Evolutionary conservation across 257 asterid species (phyloP).

Genomic region (Solanum boliviense): DNA sequence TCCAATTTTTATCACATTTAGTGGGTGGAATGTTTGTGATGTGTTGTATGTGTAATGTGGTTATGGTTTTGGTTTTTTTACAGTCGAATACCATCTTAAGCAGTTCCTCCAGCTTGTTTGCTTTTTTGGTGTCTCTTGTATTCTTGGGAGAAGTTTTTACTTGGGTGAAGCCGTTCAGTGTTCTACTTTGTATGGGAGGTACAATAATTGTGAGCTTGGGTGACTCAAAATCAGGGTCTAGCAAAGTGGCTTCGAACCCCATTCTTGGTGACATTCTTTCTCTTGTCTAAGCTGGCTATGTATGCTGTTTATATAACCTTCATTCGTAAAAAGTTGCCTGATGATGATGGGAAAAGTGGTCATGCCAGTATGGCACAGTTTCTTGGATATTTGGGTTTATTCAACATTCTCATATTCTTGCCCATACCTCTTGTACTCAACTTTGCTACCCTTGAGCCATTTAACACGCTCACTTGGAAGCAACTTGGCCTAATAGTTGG

Average conservation of each 20-base stretch:
- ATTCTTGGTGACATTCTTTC: slow-evolving; percentile 63
- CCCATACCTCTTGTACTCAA: slow-evolving; percentile 56
- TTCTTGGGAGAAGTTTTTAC: slow-evolving; percentile 82
- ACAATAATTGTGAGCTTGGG: slow-evolving; percentile 76
- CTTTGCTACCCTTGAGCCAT: slow-evolving; percentile 45
- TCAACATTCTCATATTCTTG: slow-evolving; percentile 65
- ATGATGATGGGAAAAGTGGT: slow-evolving; percentile 53
- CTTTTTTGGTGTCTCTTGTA: slow-evolving; percentile 77
- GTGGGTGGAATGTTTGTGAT: no score
- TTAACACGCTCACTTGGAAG: slow-evolving; percentile 45
- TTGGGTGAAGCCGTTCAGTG: slow-evolving; percentile 75
- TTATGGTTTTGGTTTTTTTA: not conserved
- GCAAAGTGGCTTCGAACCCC: slow-evolving; percentile 50
- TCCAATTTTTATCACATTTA: not conserved
- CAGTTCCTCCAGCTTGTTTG: slow-evolving; percentile 89
- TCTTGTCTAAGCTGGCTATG: slow-evolving; percentile 69
- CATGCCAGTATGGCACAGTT: slow-evolving; percentile 83
- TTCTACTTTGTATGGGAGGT: slow-evolving; percentile 94
- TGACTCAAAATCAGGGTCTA: slow-evolving; percentile 46
- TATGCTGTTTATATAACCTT: slow-evolving; percentile 81
- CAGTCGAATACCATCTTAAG: slow-evolving; percentile 92
- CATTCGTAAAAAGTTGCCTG: slow-evolving; percentile 79
- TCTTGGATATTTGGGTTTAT: slow-evolving; percentile 86
- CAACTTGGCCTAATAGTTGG: slow-evolving; percentile 74
- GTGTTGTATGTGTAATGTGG: not conserved